These are phyloP conservation scores for Fusarium armeniacum DNA, from an alignment of 2,329 filamentous ascomycete species.

Conservation along the genomic window DNA sequence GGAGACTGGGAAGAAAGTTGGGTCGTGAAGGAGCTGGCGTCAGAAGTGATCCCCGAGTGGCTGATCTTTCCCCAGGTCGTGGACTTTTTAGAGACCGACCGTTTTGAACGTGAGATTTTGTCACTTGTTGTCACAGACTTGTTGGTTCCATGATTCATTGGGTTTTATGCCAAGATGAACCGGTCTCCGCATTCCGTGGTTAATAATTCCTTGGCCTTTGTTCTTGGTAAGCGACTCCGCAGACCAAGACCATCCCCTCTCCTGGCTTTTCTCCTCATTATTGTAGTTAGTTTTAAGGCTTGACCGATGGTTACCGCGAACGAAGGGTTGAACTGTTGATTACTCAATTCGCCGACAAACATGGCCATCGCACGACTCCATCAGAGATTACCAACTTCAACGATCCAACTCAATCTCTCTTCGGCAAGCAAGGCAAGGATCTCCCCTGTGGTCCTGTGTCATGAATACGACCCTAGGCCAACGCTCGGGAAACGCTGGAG, in stretches of 20 bases:
- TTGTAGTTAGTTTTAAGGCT: neutral
- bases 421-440: neutral
- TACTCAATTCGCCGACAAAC: neutral
- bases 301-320: neutral
- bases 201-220: neutral
- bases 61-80: slow-evolving; percentile 17
- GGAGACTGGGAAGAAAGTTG: neutral
- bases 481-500: neutral
- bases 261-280: neutral
- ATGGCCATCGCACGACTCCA: neutral
- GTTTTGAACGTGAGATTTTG: slow-evolving; percentile 7
- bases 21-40: neutral
- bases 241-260: slow-evolving; percentile 1
- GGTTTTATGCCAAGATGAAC: slow-evolving; percentile 7
- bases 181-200: slow-evolving; percentile 4
- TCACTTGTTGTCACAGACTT: neutral
- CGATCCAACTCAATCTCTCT: neutral
- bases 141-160: slow-evolving; percentile 6
- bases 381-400: neutral
- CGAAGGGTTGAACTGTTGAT: neutral
- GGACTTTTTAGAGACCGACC: neutral
- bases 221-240: slow-evolving; percentile 1
- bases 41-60: slow-evolving; percentile 1
- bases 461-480: slow-evolving; percentile 19
- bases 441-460: neutral